Conservation (phyloP, 116 monocot species). For the Papilionanthe hybrid region DNA sequence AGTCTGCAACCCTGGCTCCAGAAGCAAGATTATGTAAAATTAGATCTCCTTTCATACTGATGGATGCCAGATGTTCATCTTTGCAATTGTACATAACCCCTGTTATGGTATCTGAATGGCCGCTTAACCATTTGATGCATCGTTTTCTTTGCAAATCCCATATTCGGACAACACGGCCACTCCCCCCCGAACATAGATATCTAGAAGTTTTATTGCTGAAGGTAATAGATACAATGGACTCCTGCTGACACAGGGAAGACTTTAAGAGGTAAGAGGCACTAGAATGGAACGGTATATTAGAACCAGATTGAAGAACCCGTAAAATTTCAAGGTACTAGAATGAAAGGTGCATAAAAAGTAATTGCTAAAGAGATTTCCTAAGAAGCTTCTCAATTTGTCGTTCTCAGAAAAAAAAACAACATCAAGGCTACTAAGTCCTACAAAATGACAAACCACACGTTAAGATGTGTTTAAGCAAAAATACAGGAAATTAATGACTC, state of each 20-base stretch:
- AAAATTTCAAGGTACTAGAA: neutral
- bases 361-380: neutral
- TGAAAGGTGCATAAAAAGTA: neutral
- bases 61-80: slow-evolving; percentile 94
- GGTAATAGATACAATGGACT: slow-evolving; percentile 64
- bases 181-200: slow-evolving; percentile 93
- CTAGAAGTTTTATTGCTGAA: slow-evolving; percentile 95
- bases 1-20: slow-evolving; percentile 74
- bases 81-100: slow-evolving; percentile 95
- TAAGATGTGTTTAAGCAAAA: neutral
- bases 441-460: neutral
- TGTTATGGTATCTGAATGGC: slow-evolving; percentile 81
- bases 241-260: slow-evolving; percentile 35
- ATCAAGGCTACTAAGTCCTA: neutral
- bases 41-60: slow-evolving; percentile 88
- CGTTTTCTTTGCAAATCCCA: slow-evolving; percentile 97
- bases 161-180: slow-evolving; percentile 71
- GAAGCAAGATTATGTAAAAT: slow-evolving; percentile 97
- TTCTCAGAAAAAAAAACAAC: neutral
- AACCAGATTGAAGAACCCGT: slow-evolving; percentile 1
- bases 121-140: slow-evolving; percentile 94
- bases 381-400: neutral
- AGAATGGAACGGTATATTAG: slow-evolving; percentile 1
- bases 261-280: neutral
- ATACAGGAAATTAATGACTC: neutral